Evolutionary conservation across 1,139 yeast genomes (phyloP).

Genomic region (Kodamaea derodonti): DNA sequence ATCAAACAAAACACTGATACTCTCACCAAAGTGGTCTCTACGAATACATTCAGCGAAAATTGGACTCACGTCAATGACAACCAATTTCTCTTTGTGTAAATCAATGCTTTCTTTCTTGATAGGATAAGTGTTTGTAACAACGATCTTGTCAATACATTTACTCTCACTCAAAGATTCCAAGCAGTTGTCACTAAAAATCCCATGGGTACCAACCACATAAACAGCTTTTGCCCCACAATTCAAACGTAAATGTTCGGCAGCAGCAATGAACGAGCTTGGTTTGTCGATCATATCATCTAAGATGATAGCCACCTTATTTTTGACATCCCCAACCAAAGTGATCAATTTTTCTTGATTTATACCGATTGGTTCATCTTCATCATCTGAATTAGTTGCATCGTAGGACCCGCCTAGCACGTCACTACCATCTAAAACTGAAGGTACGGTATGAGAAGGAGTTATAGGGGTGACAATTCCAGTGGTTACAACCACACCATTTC

Average conservation of each 20-base stretch:
- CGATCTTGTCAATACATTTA: slow-evolving; percentile 79
- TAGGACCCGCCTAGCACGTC: slow-evolving; percentile 81
- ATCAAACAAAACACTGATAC: slow-evolving; percentile 87
- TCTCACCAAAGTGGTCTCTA: slow-evolving; percentile 97
- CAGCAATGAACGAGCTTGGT: slow-evolving; percentile 90
- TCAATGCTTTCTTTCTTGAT: slow-evolving; percentile 60
- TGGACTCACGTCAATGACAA: slow-evolving; percentile 88
- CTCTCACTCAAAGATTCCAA: slow-evolving; percentile 75
- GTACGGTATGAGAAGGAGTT: slow-evolving; percentile 10
- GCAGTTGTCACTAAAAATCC: slow-evolving; percentile 84
- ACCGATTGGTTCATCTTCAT: slow-evolving; percentile 75
- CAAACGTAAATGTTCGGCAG: slow-evolving; percentile 92
- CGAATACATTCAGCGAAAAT: slow-evolving; percentile 97
- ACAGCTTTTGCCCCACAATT: slow-evolving; percentile 95
- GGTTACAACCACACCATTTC: slow-evolving; percentile 13
- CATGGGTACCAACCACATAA: slow-evolving; percentile 92
- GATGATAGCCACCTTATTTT: slow-evolving; percentile 85
- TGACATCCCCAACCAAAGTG: slow-evolving; percentile 94
- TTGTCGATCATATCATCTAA: slow-evolving; percentile 97
- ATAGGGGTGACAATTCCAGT: slow-evolving; percentile 8
- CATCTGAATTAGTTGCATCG: slow-evolving; percentile 74
- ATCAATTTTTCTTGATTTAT: slow-evolving; percentile 79
- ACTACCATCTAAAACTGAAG: slow-evolving; percentile 24
- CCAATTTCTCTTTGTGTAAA: slow-evolving; percentile 57
- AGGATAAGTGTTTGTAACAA: slow-evolving; percentile 96